These are phyloP conservation scores for Parastagonospora nodorum DNA, from an alignment of 2,329 filamentous ascomycete genomes.

Conservation along the genomic window DNA sequence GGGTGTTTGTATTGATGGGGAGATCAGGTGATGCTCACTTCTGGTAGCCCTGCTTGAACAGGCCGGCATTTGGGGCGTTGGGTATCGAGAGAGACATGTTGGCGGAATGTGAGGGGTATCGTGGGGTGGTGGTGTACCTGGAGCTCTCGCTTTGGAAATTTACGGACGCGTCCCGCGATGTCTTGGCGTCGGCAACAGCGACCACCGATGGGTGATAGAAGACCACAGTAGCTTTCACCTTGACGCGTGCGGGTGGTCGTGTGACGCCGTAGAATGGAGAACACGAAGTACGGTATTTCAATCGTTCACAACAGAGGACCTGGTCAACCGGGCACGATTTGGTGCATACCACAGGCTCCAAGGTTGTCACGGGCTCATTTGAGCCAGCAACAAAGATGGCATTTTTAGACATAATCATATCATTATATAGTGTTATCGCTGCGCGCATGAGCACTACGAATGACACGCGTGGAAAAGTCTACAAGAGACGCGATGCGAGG, in stretches of 20 bases:
- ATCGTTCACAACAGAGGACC: too few species aligned
- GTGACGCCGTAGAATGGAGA: background rate
- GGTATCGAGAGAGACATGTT: conserved; percentile 96
- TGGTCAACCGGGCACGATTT: too few species aligned
- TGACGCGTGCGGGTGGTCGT: background rate
- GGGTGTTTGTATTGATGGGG: conserved; percentile 19
- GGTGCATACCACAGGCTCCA: too few species aligned
- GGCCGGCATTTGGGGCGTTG: conserved; percentile 85
- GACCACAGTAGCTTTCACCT: background rate
- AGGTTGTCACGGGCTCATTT: too few species aligned
- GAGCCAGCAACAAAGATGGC: too few species aligned
- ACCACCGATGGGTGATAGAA: background rate
- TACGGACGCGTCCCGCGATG: conserved; percentile 34
- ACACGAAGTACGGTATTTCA: background rate
- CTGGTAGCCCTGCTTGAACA: conserved; percentile 97
- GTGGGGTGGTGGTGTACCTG: conserved; percentile 35
- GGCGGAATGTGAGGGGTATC: conserved; percentile 36
- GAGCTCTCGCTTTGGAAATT: conserved; percentile 4
- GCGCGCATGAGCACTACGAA: background rate
- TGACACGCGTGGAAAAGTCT: background rate
- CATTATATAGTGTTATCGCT: background rate
- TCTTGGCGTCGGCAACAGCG: conserved; percentile 5
- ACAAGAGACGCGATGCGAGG: conserved; percentile 1
- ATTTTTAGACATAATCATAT: too few species aligned
- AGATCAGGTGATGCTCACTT: conserved; percentile 65